Base-by-base conservation (phyloP, 139 green algal species). In the Spirogloea muscicola region DNA sequence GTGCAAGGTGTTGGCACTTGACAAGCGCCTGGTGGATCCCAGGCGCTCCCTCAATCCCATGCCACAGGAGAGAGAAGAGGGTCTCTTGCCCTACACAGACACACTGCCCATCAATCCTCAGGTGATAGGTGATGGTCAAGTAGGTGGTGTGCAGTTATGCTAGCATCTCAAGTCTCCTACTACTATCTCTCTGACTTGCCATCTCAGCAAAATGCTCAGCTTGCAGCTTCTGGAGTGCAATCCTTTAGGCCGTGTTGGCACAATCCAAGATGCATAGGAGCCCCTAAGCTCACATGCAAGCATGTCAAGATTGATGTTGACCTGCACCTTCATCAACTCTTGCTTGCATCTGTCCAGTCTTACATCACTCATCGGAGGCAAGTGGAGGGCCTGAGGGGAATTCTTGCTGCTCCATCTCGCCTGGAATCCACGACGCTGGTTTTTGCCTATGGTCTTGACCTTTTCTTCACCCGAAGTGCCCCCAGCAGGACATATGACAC, bases 1-100 rank as follows among this genome's bases (percentile, higher is more conserved):
- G n/a, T n/a, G n/a, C n/a, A 85, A 96, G 86, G 84, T 98, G 59
- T 89, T 92, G 58, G 85, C 91, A n/a, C 48, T 98, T 51, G 91
- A 96, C 83, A 88, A 89, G 43, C 85, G 90, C 1, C 88, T 91
- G 46, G 58, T 97, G 27, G 93, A 98, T 74, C 93, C 93, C 0
- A 84, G 93, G 2, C 70, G 93, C 0, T 90, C 94, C 1, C 62
- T 80, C 3, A 91, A 89, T 68, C 82, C 85, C n/a, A 93, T 82
- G 0, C 59, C 76, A 5, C 76, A 89, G 25, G 87, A 96, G 55
- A 80, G 83, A 61, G 91, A 95, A 68, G 93, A 97, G 81, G 71
- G 86, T 39, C 81, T 98, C 2, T 75, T 93, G 38, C 92, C 90
- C 1, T 98, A 96, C 81, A 58, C 64, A 18, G 87, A 91, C 34